These are phyloP conservation scores for Monascus ruber DNA, from an alignment of 2,329 filamentous ascomycete genomes.

Conservation along the genomic window DNA sequence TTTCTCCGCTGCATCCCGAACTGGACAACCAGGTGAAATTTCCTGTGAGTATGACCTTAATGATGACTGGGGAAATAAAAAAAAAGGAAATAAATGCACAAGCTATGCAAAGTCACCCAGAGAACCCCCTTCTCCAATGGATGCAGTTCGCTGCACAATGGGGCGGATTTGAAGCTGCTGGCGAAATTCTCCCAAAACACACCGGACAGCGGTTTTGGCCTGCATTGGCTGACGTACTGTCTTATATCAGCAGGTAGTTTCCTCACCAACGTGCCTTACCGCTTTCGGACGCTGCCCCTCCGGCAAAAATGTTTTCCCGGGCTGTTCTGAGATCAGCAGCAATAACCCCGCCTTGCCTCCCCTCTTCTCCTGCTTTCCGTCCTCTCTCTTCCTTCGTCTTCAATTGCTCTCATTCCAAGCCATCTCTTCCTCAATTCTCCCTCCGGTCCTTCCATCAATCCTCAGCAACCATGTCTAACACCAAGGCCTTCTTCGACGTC, in stretches of 20 bases:
- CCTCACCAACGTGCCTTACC: background rate
- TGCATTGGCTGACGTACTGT: conserved; percentile 6
- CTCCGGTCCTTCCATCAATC: conserved; percentile 50
- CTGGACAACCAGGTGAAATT: no score
- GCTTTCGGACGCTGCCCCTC: conserved; percentile 16
- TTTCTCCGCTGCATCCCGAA: no score
- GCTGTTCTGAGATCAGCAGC: conserved; percentile 20
- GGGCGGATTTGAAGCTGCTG: no score
- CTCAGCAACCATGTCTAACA: conserved; percentile 59
- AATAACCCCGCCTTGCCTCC: conserved; percentile 34
- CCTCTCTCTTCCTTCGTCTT: conserved; percentile 25
- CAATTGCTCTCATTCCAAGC: conserved; percentile 27
- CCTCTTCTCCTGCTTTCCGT: conserved; percentile 15
- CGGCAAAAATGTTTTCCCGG: conserved; percentile 31
- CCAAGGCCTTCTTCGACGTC: conserved; percentile 65
- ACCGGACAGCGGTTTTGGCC: conserved; percentile 8
- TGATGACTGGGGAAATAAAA: no score
- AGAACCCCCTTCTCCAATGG: no score
- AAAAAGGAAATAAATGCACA: no score
- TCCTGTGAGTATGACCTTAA: no score
- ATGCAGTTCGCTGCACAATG: no score
- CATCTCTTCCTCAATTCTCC: conserved; percentile 15
- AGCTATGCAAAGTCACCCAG: no score
- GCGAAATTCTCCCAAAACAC: background rate
- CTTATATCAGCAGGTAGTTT: background rate